Evolutionary conservation across 139 green algal species (phyloP).

Genomic region (Ostreobium quekettii): DNA sequence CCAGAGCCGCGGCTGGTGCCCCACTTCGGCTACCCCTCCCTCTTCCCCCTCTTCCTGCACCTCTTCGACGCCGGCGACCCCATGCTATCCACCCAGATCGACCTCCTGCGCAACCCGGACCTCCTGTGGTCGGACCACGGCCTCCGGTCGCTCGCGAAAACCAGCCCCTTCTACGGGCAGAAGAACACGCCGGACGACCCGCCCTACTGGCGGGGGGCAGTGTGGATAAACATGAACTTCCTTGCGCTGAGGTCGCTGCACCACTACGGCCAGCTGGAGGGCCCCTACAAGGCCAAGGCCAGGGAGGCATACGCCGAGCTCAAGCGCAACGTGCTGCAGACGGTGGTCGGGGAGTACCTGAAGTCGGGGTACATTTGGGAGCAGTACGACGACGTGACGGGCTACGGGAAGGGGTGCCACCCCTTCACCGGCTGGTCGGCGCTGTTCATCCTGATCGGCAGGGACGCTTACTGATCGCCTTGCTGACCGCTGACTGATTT

Average conservation of each 20-base stretch:
- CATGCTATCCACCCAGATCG: constrained; percentile 46
- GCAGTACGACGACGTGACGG: constrained; percentile 72
- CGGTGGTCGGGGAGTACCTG: constrained; percentile 62
- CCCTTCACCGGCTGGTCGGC: constrained; percentile 93
- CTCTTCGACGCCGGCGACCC: constrained; percentile 56
- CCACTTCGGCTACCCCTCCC: constrained; percentile 79
- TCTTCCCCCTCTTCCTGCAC: constrained; percentile 86
- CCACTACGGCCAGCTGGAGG: constrained; percentile 26
- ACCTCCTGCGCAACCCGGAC: constrained; percentile 38
- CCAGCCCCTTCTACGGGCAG: constrained; percentile 54
- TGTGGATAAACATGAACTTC: constrained; percentile 97
- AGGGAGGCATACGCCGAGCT: constrained; percentile 39
- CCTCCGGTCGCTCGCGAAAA: constrained; percentile 48
- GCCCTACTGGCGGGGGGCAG: constrained; percentile 83
- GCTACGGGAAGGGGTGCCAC: constrained; percentile 67
- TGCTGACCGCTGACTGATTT: no score
- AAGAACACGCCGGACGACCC: constrained; percentile 85
- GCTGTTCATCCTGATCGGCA: constrained; percentile 68
- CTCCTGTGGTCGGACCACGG: constrained; percentile 72
- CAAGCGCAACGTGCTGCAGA: constrained; percentile 49
- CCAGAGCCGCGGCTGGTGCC: constrained; percentile 55
- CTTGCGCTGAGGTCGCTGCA: constrained; percentile 55
- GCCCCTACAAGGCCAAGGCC: constrained; percentile 30
- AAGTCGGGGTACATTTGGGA: constrained; percentile 77
- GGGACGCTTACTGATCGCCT: constrained; percentile 32